A percentile compares a stretch with the other conserved stretches of the same genome.
These are phyloP conservation scores for Scolecobasidium constrictum DNA, from an alignment of 2,329 filamentous ascomycete genomes.

Conservation along the genomic window DNA sequence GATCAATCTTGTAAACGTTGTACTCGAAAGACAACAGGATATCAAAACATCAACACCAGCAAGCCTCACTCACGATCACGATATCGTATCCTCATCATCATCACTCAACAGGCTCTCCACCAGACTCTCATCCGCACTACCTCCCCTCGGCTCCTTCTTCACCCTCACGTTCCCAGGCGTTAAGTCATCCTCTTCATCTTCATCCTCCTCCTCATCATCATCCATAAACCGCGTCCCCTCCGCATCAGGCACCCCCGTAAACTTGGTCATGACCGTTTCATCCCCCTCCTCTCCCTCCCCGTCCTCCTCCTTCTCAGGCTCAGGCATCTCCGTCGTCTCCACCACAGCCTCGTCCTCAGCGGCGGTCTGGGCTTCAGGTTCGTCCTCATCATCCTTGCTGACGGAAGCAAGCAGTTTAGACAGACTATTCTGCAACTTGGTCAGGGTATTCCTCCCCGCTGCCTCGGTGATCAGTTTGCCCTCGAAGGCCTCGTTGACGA, in stretches of 20 bases:
- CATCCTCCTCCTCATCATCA: constrained; percentile 15
- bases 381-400: constrained; percentile 11
- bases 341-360: not conserved
- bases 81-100: constrained; percentile 2
- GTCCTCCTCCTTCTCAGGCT: constrained; percentile 7
- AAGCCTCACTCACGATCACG: too few relatives aligned
- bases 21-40: too few relatives aligned
- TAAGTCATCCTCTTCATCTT: constrained; percentile 14
- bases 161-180: constrained; percentile 3
- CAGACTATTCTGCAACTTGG: constrained; percentile 39
- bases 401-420: constrained; percentile 39
- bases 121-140: constrained; percentile 4
- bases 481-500: constrained; percentile 37
- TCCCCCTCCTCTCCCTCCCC: constrained; percentile 7
- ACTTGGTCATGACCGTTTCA: constrained; percentile 14
- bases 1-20: too few relatives aligned
- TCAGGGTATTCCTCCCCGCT: constrained; percentile 41
- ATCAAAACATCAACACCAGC: too few relatives aligned
- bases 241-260: constrained; percentile 20
- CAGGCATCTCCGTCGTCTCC: constrained; percentile 9
- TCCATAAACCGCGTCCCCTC: constrained; percentile 20
- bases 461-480: constrained; percentile 39
- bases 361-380: constrained; percentile 1
- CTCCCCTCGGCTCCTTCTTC: constrained; percentile 2
- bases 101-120: constrained; percentile 9